Conservation (phyloP, 441 rosid species). For the Aleurites moluccanus region DNA sequence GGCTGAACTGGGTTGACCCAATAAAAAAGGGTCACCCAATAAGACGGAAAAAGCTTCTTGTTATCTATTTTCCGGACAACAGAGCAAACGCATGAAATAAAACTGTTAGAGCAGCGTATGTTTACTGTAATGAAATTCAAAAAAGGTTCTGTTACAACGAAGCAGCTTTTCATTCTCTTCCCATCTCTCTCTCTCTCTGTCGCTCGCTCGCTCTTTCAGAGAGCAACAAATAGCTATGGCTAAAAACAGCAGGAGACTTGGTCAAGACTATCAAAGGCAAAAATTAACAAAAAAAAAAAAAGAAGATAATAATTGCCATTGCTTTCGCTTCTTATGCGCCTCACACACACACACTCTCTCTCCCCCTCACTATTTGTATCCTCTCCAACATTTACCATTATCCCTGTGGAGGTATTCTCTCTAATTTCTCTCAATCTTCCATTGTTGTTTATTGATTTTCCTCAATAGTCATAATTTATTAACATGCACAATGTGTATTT, state of each 20-base stretch:
- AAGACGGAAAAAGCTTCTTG: too few species aligned
- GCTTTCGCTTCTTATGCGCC: conserved; percentile 23
- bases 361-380: conserved; percentile 27
- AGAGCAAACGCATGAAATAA: too few species aligned
- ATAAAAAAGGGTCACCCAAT: too few species aligned
- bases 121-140: too few species aligned
- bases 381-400: conserved; percentile 21
- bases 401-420: conserved; percentile 43
- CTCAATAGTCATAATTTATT: not conserved
- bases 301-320: not conserved
- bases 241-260: not conserved
- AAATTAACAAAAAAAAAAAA: too few species aligned
- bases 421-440: conserved; percentile 1
- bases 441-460: not conserved
- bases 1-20: too few species aligned
- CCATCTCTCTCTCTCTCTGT: too few species aligned
- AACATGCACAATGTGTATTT: not conserved
- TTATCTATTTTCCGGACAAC: too few species aligned
- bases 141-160: not conserved
- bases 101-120: too few species aligned
- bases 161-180: too few species aligned
- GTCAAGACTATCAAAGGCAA: not conserved
- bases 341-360: conserved; percentile 21
- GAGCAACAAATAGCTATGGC: not conserved
- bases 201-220: too few species aligned